A percentile compares a stretch with the other conserved stretches of the same genome.
Evolutionary conservation across 192 early-diverging fungal genomes (phyloP).

Genomic region (Backusella parvicylindrica): DNA sequence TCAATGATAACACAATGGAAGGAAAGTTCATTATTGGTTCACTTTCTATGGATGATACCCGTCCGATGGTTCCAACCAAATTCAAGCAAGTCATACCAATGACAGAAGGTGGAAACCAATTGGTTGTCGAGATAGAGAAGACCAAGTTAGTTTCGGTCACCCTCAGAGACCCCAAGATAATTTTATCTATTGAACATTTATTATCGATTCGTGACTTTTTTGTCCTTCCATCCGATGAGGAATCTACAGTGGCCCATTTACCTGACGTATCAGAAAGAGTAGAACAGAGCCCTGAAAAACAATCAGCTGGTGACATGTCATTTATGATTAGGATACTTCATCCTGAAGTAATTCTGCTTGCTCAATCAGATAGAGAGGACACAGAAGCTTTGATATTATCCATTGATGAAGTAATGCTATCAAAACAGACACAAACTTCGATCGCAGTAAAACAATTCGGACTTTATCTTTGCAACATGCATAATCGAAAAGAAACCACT

Average conservation of each 20-base stretch:
- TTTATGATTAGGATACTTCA: conserved; percentile 79
- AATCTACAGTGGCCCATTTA: conserved; percentile 10
- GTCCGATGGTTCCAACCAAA: conserved; percentile 66
- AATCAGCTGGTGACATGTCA: conserved; percentile 38
- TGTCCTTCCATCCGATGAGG: conserved; percentile 40
- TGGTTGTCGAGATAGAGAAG: conserved; percentile 39
- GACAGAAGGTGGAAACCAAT: conserved; percentile 55
- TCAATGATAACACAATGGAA: conserved; percentile 61
- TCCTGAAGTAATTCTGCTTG: conserved; percentile 84
- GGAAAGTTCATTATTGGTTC: conserved; percentile 65
- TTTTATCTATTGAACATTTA: conserved; percentile 73
- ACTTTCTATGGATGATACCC: conserved; percentile 75
- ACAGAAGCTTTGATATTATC: conserved; percentile 90
- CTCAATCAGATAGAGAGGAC: conserved; percentile 57
- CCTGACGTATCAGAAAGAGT: conserved; percentile 5
- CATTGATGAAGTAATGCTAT: conserved; percentile 72
- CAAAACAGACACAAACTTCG: conserved; percentile 73
- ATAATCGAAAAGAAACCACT: conserved; percentile 70
- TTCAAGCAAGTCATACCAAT: conserved; percentile 83
- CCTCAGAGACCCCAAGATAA: conserved; percentile 62
- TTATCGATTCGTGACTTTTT: conserved; percentile 67
- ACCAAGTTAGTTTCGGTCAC: conserved; percentile 57
- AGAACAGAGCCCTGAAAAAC: not conserved
- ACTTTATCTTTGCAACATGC: conserved; percentile 89
- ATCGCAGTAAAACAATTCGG: conserved; percentile 77